Evolutionary conservation across 768 basidiomycete genomes (phyloP).

Genomic region (Rhizopogon vesiculosus): DNA sequence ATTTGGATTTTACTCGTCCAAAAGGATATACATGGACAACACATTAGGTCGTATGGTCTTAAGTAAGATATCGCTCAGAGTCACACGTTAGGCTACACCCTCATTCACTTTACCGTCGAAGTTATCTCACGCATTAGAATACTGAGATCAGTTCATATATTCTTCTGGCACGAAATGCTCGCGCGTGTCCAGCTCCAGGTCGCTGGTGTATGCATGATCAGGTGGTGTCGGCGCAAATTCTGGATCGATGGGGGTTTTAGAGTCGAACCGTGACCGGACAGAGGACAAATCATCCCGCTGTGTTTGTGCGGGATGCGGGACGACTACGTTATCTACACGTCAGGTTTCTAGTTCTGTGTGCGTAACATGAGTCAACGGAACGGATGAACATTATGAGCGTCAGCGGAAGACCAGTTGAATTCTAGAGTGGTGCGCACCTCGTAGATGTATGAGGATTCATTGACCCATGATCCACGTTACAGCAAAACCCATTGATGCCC

Average conservation of each 20-base stretch:
- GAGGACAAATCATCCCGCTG: constrained; percentile 13
- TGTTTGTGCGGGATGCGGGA: constrained; percentile 6
- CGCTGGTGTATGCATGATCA: neutral
- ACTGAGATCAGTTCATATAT: constrained; percentile 5
- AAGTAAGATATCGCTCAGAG: too few species aligned
- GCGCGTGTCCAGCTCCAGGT: constrained; percentile 25
- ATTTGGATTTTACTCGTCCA: too few species aligned
- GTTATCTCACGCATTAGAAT: constrained; percentile 13
- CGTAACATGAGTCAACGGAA: neutral
- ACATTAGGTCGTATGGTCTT: too few species aligned
- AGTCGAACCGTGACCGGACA: constrained; percentile 18
- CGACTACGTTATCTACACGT: constrained; percentile 23
- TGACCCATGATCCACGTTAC: constrained; percentile 63
- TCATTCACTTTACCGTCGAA: constrained; percentile 6
- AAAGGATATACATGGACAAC: too few species aligned
- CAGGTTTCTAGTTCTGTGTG: constrained; percentile 16
- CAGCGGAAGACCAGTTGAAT: neutral
- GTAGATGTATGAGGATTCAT: constrained; percentile 52
- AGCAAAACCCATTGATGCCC: constrained; percentile 49
- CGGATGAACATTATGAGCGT: neutral
- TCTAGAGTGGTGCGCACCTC: constrained; percentile 30
- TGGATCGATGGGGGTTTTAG: constrained; percentile 18
- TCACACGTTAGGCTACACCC: too few species aligned
- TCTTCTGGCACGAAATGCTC: constrained; percentile 24
- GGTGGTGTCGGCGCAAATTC: constrained; percentile 14